Evolutionary conservation across 345 rosid genomes (phyloP).

Genomic region (Noccaea bulbosa): DNA sequence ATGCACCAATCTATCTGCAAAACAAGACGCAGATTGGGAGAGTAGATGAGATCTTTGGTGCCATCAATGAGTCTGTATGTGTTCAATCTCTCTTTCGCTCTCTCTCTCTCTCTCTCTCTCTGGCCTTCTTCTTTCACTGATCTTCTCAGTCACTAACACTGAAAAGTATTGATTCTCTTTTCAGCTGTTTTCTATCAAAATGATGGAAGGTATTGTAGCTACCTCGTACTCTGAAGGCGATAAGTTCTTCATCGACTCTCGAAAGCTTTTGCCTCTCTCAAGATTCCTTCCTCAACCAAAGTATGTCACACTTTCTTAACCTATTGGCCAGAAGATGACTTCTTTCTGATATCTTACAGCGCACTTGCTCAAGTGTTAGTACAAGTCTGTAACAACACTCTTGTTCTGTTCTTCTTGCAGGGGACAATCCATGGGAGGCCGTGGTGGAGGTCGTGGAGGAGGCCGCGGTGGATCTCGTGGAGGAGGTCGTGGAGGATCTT

Average conservation of each 20-base stretch:
- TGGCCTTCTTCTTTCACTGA: conserved; percentile 32
- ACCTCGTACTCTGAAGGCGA: conserved; percentile 73
- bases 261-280: conserved; percentile 78
- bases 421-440: conserved; percentile 47
- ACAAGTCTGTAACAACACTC: conserved; percentile 7
- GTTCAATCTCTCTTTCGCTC: conserved; percentile 47
- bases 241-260: conserved; percentile 82
- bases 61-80: conserved; percentile 88
- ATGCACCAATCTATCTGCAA: conserved; percentile 83
- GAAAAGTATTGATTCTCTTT: background rate
- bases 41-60: conserved; percentile 95
- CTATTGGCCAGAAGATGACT: background rate
- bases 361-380: background rate
- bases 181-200: conserved; percentile 85
- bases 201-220: conserved; percentile 95
- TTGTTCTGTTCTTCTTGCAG: conserved; percentile 42
- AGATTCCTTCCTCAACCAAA: conserved; percentile 93
- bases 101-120: conserved; percentile 36
- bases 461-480: conserved; percentile 55
- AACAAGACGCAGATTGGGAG: conserved; percentile 93
- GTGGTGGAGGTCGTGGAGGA: conserved; percentile 59
- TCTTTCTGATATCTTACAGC: background rate
- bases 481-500: conserved; percentile 43
- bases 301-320: conserved; percentile 51
- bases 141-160: background rate